Base-by-base conservation (phyloP, 2,329 filamentous ascomycete genomes). In the Calycina marina region DNA sequence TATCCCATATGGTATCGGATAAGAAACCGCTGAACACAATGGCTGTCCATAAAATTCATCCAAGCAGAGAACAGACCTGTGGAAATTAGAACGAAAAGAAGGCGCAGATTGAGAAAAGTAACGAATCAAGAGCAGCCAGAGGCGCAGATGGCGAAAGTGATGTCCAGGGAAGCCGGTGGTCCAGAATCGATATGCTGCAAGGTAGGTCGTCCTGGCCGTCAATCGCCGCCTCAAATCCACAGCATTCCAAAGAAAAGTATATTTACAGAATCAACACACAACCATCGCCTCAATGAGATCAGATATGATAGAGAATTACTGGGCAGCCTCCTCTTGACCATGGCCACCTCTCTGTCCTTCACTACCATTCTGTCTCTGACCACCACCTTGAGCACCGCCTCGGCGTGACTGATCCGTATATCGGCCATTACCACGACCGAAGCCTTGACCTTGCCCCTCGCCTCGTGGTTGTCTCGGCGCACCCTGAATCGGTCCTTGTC, bases 1-100 rank as follows among this genome's bases (percentile, higher is more conserved):
- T 42, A 45, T 39, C 44, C 43, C 42, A 47, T 46, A 38, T 52
- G 39, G 46, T 44, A 43, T 46, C 47, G 44, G 42, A 44, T 47
- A 32, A 38, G 45, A 46, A n/a, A 41, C 32, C 43, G 45, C 46
- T 46, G 47, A 50, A 50, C 43, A n/a, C n/a, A n/a, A n/a, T 50
- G 50, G 43, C 37, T 45, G 41, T 41, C 46, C 39, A 43, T 42
- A 41, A 37, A 42, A 39, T 39, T 44, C 40, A 39, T 45, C 42
- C 41, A 44, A 49, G 42, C 32, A 39, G 38, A 45, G 37, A 43
- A 37, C n/a, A n/a, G n/a, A n/a, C n/a, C n/a, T n/a, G n/a, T n/a
- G n/a, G n/a, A n/a, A n/a, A n/a, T n/a, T n/a, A n/a, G n/a, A n/a
- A n/a, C n/a, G n/a, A n/a, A n/a, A n/a, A n/a, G n/a, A n/a, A n/a